phyloP scores from a whole-genome alignment of 106 monocot species.

The Amphibolis antarctica region DNA sequence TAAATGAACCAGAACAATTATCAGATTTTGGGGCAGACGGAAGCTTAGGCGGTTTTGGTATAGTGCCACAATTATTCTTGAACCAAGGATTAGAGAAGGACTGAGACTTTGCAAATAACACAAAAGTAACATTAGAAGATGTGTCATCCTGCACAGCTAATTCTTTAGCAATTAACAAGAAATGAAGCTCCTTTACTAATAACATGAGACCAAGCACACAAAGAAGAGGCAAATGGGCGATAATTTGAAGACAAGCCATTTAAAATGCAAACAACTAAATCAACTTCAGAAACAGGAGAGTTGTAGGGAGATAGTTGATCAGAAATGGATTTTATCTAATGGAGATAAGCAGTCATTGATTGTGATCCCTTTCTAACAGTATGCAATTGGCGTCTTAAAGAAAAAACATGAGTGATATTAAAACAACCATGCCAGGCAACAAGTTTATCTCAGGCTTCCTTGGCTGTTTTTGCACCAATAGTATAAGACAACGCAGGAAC shows the following conservation, averaged over 20 bases:
- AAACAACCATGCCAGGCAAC: not conserved
- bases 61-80: too few species aligned
- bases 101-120: too few species aligned
- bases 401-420: not conserved
- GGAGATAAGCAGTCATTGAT: not conserved
- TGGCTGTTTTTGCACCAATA: not conserved
- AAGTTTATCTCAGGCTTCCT: not conserved
- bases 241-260: not conserved
- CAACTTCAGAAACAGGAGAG: not conserved
- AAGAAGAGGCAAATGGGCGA: too few species aligned
- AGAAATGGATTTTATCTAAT: not conserved
- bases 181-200: too few species aligned
- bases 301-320: not conserved
- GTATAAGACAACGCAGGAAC: not conserved
- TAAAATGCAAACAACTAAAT: not conserved
- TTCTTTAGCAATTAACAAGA: too few species aligned
- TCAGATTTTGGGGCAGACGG: too few species aligned
- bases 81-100: too few species aligned
- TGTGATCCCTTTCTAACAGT: not conserved
- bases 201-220: too few species aligned
- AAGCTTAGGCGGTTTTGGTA: too few species aligned
- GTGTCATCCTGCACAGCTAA: too few species aligned
- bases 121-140: too few species aligned
- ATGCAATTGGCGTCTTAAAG: not conserved
- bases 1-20: too few species aligned